Evolutionary conservation across 257 asterid species (phyloP).

Genomic region (Solanum dulcamara): DNA sequence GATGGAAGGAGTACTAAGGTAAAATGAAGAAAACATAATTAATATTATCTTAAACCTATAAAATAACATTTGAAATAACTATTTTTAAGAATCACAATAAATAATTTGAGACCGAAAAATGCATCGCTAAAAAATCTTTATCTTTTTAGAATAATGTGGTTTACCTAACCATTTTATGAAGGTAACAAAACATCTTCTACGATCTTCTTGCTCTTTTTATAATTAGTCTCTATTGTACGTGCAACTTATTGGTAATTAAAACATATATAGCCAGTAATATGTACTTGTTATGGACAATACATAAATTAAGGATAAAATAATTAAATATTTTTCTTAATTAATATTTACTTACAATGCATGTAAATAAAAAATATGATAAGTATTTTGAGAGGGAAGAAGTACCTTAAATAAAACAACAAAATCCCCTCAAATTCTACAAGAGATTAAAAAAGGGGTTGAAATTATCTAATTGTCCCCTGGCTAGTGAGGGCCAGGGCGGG

Average conservation of each 20-base stretch:
- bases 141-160: too few species aligned
- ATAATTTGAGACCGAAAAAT: too few species aligned
- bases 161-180: too few species aligned
- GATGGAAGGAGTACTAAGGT: too few species aligned
- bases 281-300: too few species aligned
- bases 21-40: too few species aligned
- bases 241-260: neutral
- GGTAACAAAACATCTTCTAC: too few species aligned
- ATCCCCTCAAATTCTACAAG: neutral
- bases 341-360: neutral
- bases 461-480: neutral
- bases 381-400: neutral
- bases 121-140: too few species aligned
- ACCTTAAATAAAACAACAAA: neutral
- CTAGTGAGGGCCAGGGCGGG: conserved; percentile 17
- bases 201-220: too few species aligned
- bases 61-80: too few species aligned
- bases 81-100: too few species aligned
- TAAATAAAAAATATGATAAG: neutral
- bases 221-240: neutral
- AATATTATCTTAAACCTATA: too few species aligned
- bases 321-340: neutral
- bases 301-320: neutral
- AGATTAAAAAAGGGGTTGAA: neutral
- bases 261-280: neutral